Percentiles rank a stretch among this genome's conserved stretches.
phyloP scores from a whole-genome alignment of 2,329 filamentous ascomycete genomes.

The Tolypocladium album region DNA sequence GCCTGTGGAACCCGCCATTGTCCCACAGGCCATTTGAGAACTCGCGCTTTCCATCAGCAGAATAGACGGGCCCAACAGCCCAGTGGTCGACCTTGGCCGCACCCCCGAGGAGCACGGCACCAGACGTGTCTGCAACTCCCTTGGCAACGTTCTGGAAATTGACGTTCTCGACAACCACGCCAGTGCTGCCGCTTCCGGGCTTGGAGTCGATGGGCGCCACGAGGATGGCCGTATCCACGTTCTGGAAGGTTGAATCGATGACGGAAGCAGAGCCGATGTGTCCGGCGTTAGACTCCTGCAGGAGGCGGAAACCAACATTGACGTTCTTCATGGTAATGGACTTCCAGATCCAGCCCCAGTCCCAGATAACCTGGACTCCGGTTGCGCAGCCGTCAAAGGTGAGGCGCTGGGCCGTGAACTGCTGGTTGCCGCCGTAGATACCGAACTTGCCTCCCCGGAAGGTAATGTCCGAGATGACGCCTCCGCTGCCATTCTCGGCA shows the following conservation, averaged over 20 bases:
- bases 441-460: too few species aligned
- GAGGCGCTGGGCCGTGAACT: too few species aligned
- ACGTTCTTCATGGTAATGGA: constrained; percentile 6
- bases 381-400: too few species aligned
- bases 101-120: not conserved
- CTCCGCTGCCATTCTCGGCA: too few species aligned
- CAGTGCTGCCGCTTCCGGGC: not conserved
- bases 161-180: not conserved
- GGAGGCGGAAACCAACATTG: not conserved
- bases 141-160: not conserved
- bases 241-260: not conserved
- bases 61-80: not conserved
- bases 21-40: too few species aligned
- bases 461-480: too few species aligned
- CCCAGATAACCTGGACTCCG: constrained; percentile 58
- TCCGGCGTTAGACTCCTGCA: not conserved
- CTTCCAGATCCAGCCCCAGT: constrained; percentile 54
- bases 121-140: not conserved
- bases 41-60: too few species aligned
- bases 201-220: too few species aligned
- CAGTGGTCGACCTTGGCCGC: not conserved
- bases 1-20: too few species aligned
- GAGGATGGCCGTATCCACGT: too few species aligned
- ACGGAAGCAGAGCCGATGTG: not conserved
- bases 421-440: too few species aligned